phyloP scores from a whole-genome alignment of 306 rosid genomes.

The Begonia peltatifolia region DNA sequence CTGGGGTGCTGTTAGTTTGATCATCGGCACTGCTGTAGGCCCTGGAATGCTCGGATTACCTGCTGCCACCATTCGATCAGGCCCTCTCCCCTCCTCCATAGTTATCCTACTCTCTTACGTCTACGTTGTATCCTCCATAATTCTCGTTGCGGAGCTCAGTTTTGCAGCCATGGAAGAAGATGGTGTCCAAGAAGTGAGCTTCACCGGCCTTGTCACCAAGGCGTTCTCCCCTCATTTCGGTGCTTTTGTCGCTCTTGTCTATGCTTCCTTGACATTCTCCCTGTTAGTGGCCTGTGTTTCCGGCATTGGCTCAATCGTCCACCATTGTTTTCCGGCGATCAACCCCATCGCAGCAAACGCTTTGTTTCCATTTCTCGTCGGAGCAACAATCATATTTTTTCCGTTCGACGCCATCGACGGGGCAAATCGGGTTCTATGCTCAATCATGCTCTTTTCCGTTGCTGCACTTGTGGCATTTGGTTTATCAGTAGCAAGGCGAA shows the following conservation, averaged over 20 bases:
- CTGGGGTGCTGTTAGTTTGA: constrained; percentile 49
- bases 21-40: constrained; percentile 38
- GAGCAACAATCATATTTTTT: constrained; percentile 18
- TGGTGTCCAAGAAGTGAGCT: constrained; percentile 36
- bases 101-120: constrained; percentile 33
- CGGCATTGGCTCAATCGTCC: constrained; percentile 34
- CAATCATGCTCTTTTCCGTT: constrained; percentile 35
- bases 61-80: constrained; percentile 29
- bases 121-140: constrained; percentile 41
- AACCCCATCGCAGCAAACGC: constrained; percentile 18
- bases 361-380: constrained; percentile 26
- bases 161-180: constrained; percentile 43
- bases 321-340: constrained; percentile 14
- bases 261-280: constrained; percentile 29
- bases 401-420: constrained; percentile 34
- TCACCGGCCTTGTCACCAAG: constrained; percentile 32
- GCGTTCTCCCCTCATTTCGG: constrained; percentile 27
- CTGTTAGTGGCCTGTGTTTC: constrained; percentile 45
- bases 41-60: constrained; percentile 49
- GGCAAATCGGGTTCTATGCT: constrained; percentile 31
- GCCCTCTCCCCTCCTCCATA: constrained; percentile 41
- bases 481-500: constrained; percentile 20
- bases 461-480: constrained; percentile 36
- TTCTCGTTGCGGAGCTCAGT: constrained; percentile 41
- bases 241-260: constrained; percentile 31